These are phyloP conservation scores for Aspergillus carbonarius DNA, from an alignment of 2,329 filamentous ascomycete genomes.

Conservation along the genomic window DNA sequence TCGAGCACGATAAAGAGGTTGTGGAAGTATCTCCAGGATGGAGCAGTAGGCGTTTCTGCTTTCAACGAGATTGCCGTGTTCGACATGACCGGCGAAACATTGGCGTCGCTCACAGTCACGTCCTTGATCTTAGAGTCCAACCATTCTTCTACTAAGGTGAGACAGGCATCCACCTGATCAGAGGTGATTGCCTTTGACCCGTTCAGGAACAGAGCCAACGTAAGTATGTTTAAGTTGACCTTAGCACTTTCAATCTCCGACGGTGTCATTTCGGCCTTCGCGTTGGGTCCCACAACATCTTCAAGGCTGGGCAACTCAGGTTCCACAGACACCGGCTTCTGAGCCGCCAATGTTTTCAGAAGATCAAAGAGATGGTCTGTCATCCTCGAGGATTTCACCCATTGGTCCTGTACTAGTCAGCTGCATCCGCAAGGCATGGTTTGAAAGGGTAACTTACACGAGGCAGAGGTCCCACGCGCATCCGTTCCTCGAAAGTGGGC, in stretches of 20 bases:
- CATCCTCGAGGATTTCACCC: constrained; percentile 34
- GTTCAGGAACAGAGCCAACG: constrained; percentile 32
- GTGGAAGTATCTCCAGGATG: constrained; percentile 46
- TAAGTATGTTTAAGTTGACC: constrained; percentile 36
- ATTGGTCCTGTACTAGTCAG: constrained; percentile 35
- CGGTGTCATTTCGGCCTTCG: constrained; percentile 34
- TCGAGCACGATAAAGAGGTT: constrained; percentile 40
- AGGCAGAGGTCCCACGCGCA: constrained; percentile 41
- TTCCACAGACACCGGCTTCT: constrained; percentile 32
- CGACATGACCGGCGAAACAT: constrained; percentile 22
- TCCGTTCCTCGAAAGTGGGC: constrained; percentile 37
- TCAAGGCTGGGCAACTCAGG: constrained; percentile 29
- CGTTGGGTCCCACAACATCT: constrained; percentile 24
- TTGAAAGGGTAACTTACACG: constrained; percentile 27
- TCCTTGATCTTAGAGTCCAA: constrained; percentile 26
- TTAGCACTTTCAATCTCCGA: constrained; percentile 35
- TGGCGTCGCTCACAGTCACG: constrained; percentile 21
- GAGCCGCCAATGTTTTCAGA: constrained; percentile 31
- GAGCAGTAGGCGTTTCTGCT: constrained; percentile 27
- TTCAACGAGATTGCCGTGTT: constrained; percentile 27
- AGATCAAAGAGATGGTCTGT: constrained; percentile 38
- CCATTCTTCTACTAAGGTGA: constrained; percentile 33
- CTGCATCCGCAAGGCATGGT: background rate
- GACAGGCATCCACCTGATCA: constrained; percentile 30
- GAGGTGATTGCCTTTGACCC: constrained; percentile 33